These are phyloP conservation scores for Oryza nivara DNA, from an alignment of 176 grass and related monocot genomes.

Conservation along the genomic window DNA sequence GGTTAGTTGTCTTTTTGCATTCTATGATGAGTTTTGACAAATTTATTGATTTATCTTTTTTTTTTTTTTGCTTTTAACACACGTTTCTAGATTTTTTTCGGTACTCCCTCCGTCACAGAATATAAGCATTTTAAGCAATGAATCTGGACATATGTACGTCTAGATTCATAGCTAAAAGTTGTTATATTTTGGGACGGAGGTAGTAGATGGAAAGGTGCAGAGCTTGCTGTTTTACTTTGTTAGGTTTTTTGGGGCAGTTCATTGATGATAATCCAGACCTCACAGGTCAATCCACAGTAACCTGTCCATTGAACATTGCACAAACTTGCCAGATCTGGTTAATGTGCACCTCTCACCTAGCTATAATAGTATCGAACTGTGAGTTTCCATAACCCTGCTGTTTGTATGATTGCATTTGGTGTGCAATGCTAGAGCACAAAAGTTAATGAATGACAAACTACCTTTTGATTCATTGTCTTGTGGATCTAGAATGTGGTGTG, in stretches of 20 bases:
- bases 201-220: neutral
- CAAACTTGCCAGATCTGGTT: neutral
- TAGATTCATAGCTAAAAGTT: too few species aligned
- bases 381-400: neutral
- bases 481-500: too few species aligned
- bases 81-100: neutral
- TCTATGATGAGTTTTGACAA: slow-evolving; percentile 4
- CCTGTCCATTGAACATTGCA: neutral
- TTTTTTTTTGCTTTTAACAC: neutral
- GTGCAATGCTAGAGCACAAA: neutral
- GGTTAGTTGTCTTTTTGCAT: neutral
- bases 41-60: neutral
- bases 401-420: neutral
- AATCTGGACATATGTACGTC: too few species aligned
- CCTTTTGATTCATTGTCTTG: too few species aligned
- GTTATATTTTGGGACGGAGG: too few species aligned
- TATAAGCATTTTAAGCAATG: too few species aligned
- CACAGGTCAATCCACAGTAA: neutral
- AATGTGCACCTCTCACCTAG: neutral
- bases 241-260: neutral
- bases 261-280: neutral
- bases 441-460: neutral
- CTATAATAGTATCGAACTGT: neutral
- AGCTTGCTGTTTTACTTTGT: neutral
- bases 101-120: too few species aligned